Evolutionary conservation across 768 basidiomycete species (phyloP).

Genomic region (Tylopilus subfusipes): DNA sequence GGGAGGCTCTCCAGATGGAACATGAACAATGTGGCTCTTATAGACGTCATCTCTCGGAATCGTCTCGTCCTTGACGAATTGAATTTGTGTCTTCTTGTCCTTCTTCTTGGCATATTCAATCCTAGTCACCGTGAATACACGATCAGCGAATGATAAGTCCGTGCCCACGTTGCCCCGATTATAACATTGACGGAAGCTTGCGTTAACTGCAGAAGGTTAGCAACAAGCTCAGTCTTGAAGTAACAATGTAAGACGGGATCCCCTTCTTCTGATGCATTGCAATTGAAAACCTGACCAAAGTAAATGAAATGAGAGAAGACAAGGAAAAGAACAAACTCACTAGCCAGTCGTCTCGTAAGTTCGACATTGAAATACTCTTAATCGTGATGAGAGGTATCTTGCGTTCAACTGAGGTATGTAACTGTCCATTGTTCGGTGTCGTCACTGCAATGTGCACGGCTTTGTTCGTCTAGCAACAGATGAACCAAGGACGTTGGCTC

Average conservation of each 20-base stretch:
- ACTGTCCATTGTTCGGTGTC: constrained; percentile 57
- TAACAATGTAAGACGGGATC: constrained; percentile 88
- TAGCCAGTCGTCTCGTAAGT: constrained; percentile 92
- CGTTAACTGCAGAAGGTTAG: constrained; percentile 78
- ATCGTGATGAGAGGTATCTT: constrained; percentile 90
- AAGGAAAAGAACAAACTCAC: constrained; percentile 40
- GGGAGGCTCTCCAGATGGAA: constrained; percentile 84
- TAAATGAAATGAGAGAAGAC: constrained; percentile 4
- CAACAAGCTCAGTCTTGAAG: constrained; percentile 94
- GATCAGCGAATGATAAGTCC: neutral
- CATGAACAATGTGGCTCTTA: constrained; percentile 90
- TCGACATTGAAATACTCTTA: constrained; percentile 82
- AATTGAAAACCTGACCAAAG: constrained; percentile 66
- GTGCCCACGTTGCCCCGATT: constrained; percentile 72
- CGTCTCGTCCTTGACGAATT: constrained; percentile 86
- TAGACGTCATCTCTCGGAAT: constrained; percentile 76
- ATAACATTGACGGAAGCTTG: constrained; percentile 69
- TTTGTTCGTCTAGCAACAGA: constrained; percentile 42
- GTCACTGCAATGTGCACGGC: constrained; percentile 76
- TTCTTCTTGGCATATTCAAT: constrained; percentile 95
- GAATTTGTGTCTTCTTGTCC: constrained; percentile 86
- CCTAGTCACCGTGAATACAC: constrained; percentile 39
- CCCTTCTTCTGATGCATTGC: constrained; percentile 81
- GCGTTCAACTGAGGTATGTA: constrained; percentile 64
- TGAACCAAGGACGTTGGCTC: neutral